A percentile compares a stretch with the other conserved stretches of the same genome.
These are phyloP conservation scores for Mimosa pudica DNA, from an alignment of 306 rosid species.

Conservation along the genomic window DNA sequence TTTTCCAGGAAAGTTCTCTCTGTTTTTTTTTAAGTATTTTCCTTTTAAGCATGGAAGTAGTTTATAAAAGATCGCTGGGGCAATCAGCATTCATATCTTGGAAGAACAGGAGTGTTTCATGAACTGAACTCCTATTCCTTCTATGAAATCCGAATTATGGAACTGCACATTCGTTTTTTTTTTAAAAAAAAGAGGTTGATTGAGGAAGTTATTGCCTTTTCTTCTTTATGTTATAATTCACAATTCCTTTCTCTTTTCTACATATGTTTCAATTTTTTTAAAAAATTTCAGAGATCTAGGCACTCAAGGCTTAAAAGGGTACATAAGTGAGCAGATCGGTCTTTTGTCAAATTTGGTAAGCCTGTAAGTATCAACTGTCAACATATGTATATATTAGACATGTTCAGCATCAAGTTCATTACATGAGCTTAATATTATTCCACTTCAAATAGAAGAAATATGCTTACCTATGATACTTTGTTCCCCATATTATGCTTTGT, in stretches of 20 bases:
- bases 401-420: neutral
- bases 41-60: constrained; percentile 1
- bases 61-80: neutral
- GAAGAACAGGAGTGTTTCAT: neutral
- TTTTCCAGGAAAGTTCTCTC: neutral
- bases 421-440: neutral
- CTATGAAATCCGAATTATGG: neutral
- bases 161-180: neutral
- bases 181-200: neutral
- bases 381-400: constrained; percentile 9
- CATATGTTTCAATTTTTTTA: constrained; percentile 8
- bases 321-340: constrained; percentile 76
- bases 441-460: constrained; percentile 17
- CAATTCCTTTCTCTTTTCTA: constrained; percentile 10
- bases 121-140: constrained; percentile 17
- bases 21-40: neutral
- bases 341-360: constrained; percentile 80
- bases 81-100: neutral
- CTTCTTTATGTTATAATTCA: neutral
- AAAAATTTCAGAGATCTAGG: constrained; percentile 80
- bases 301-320: constrained; percentile 89
- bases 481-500: neutral
- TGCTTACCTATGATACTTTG: neutral
- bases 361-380: constrained; percentile 76
- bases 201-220: neutral